phyloP scores from a whole-genome alignment of 1,284 basidiomycete genomes.

The Ustilago sp. region DNA sequence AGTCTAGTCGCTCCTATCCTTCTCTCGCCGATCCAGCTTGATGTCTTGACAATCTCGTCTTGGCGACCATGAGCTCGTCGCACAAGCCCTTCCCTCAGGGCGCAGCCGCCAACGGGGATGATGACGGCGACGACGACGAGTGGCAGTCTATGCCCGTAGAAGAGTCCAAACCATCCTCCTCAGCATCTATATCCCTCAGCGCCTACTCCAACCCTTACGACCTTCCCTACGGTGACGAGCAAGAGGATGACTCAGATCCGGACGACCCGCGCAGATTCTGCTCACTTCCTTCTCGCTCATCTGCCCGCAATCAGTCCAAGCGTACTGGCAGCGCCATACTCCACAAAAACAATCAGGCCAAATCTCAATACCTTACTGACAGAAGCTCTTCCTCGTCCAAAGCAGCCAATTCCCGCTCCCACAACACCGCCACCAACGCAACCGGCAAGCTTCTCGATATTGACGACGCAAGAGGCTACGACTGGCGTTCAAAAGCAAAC shows the following conservation, averaged over 20 bases:
- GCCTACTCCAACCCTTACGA: constrained; percentile 42
- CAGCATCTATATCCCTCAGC: constrained; percentile 22
- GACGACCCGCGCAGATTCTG: constrained; percentile 46
- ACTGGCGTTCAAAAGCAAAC: constrained; percentile 62
- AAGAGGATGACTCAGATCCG: constrained; percentile 48
- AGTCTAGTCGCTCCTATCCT: background rate
- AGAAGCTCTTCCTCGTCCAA: constrained; percentile 8
- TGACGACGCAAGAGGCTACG: constrained; percentile 66
- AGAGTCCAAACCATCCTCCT: background rate
- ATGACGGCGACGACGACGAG: constrained; percentile 55
- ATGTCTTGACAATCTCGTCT: constrained; percentile 1
- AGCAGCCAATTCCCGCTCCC: constrained; percentile 10
- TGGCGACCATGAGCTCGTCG: constrained; percentile 40
- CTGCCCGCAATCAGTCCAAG: constrained; percentile 14
- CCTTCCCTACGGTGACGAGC: constrained; percentile 44
- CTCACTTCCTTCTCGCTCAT: constrained; percentile 34
- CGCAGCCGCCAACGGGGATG: constrained; percentile 5
- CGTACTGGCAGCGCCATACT: constrained; percentile 20
- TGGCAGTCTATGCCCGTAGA: constrained; percentile 62
- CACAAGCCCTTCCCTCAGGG: constrained; percentile 2
- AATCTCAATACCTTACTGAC: constrained; percentile 28
- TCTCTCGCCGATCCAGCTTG: constrained; percentile 10
- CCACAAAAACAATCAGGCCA: constrained; percentile 28
- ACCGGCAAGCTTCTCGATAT: constrained; percentile 65
- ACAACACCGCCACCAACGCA: constrained; percentile 51